phyloP scores from a whole-genome alignment of 768 basidiomycete genomes.

The Megacollybia marginata region DNA sequence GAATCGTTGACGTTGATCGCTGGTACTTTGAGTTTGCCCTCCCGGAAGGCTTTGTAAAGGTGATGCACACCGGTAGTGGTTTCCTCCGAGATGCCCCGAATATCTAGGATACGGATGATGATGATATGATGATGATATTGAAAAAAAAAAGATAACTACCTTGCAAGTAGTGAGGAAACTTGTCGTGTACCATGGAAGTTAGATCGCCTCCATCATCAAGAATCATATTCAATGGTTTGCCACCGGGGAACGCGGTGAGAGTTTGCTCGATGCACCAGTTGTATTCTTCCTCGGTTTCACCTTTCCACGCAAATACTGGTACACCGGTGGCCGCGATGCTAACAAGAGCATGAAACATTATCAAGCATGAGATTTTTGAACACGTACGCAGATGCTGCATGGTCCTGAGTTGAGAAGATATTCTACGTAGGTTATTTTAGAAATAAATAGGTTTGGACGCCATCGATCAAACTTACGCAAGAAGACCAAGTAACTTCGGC shows the following conservation, averaged over 20 bases:
- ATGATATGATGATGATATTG: conserved; percentile 2
- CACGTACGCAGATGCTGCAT: conserved; percentile 92
- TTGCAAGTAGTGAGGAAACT: conserved; percentile 83
- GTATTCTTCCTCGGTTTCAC: conserved; percentile 99
- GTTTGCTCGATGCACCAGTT: conserved; percentile 98
- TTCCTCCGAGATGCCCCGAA: conserved; percentile 96
- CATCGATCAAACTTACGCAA: conserved; percentile 49
- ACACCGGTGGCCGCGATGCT: conserved; percentile 97
- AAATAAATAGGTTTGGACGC: neutral
- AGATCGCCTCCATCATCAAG: conserved; percentile 98
- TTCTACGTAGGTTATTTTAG: conserved; percentile 44
- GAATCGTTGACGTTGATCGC: conserved; percentile 99
- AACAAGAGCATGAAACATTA: conserved; percentile 3
- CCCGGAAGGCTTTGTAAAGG: conserved; percentile 95
- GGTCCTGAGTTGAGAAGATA: conserved; percentile 99
- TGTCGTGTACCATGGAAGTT: conserved; percentile 91
- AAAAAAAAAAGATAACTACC: conserved; percentile 31
- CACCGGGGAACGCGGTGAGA: conserved; percentile 76
- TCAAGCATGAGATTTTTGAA: neutral
- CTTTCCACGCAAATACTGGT: conserved; percentile 99
- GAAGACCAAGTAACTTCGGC: conserved; percentile 99
- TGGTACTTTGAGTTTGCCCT: conserved; percentile 92
- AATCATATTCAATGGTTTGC: conserved; percentile 93
- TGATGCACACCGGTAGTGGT: conserved; percentile 99
- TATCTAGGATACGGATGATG: conserved; percentile 35